Percentiles rank a stretch among this genome's conserved stretches.
phyloP scores from a whole-genome alignment of 2,329 filamentous ascomycete genomes.

The Macrophomina phaseolina region DNA sequence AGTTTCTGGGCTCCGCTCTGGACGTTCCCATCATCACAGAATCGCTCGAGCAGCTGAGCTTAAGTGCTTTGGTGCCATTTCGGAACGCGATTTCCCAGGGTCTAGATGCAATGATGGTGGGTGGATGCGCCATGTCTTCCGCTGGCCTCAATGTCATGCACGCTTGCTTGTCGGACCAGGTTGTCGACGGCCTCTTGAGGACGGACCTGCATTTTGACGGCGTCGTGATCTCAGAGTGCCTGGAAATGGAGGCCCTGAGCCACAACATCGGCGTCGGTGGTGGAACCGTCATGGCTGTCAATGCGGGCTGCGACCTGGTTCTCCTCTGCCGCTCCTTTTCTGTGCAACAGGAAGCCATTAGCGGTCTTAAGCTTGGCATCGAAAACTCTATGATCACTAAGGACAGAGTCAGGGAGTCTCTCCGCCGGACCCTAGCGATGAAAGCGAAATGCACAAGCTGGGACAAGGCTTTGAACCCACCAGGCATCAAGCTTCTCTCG shows the following conservation, averaged over 20 bases:
- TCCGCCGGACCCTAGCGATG: conserved; percentile 77
- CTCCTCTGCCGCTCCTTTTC: conserved; percentile 87
- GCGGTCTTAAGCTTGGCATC: conserved; percentile 84
- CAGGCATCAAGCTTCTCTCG: conserved; percentile 76
- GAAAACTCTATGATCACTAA: conserved; percentile 89
- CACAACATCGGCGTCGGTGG: conserved; percentile 97
- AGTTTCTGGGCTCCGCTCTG: conserved; percentile 87
- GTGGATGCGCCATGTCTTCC: conserved; percentile 90
- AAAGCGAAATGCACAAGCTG: conserved; percentile 89
- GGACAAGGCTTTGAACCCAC: conserved; percentile 88
- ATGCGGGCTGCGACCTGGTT: conserved; percentile 91
- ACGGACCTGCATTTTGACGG: conserved; percentile 88
- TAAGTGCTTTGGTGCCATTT: conserved; percentile 92
- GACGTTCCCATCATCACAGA: conserved; percentile 97
- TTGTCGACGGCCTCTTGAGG: conserved; percentile 88
- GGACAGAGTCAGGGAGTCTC: conserved; percentile 78
- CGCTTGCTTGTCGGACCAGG: conserved; percentile 89
- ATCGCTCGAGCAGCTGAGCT: conserved; percentile 86
- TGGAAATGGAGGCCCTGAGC: conserved; percentile 95
- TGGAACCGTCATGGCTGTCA: conserved; percentile 95
- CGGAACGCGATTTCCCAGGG: conserved; percentile 86
- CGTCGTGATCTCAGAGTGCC: conserved; percentile 91
- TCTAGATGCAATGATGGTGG: conserved; percentile 93
- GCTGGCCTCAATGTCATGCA: conserved; percentile 94
- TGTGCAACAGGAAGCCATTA: conserved; percentile 89